Evolutionary conservation across 2,329 filamentous ascomycete genomes (phyloP).

Genomic region (Penicillium sp.): DNA sequence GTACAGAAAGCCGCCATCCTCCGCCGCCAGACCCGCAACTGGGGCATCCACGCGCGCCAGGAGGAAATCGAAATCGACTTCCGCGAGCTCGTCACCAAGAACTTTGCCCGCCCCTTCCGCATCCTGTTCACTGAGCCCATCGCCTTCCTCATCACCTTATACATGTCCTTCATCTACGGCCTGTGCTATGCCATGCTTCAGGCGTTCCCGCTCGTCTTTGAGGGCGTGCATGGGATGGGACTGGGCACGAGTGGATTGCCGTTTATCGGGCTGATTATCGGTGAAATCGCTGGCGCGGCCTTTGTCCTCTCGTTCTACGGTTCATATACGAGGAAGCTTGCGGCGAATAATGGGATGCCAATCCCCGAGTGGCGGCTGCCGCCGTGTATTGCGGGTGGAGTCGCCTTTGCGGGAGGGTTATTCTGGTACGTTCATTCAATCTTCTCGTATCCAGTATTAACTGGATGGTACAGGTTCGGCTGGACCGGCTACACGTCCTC

Average conservation of each 20-base stretch:
- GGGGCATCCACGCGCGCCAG: conserved; percentile 30
- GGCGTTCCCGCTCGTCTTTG: conserved; percentile 30
- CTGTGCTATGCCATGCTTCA: conserved; percentile 28
- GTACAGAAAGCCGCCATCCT: conserved; percentile 26
- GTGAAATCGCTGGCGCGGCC: conserved; percentile 21
- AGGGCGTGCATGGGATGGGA: conserved; percentile 24
- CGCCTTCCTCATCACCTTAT: conserved; percentile 30
- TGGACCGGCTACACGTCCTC: conserved; percentile 28
- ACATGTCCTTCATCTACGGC: conserved; percentile 32
- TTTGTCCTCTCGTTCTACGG: conserved; percentile 26
- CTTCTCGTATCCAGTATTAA: neutral
- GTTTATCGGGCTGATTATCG: conserved; percentile 29
- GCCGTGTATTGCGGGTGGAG: conserved; percentile 28
- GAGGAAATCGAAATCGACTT: conserved; percentile 29
- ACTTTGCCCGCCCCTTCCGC: conserved; percentile 27
- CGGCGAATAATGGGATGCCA: conserved; percentile 24
- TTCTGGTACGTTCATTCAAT: conserved; percentile 26
- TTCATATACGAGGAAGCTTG: conserved; percentile 24
- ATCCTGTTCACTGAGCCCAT: conserved; percentile 33
- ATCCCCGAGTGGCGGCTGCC: conserved; percentile 32
- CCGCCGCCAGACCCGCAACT: conserved; percentile 28
- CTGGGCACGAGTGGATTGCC: conserved; percentile 23
- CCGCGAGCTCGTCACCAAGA: conserved; percentile 26
- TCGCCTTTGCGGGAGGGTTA: conserved; percentile 27
- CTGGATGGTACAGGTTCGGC: conserved; percentile 26